Base-by-base conservation (phyloP, 2,329 filamentous ascomycete genomes). In the Penicillium sp. region DNA sequence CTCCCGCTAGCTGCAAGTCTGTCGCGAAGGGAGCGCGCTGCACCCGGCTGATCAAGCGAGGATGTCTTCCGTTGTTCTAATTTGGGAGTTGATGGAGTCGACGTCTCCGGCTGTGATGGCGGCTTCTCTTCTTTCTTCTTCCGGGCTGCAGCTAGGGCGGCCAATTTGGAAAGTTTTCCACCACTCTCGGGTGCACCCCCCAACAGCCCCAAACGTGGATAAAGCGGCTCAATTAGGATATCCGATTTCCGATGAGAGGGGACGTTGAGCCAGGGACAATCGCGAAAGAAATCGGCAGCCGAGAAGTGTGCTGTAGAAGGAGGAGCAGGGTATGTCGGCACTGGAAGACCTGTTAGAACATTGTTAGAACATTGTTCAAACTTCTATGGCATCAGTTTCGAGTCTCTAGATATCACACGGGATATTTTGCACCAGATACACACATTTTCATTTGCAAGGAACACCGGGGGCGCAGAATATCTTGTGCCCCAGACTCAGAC, bases 131-230 rank as follows among this genome's bases (percentile, higher is more conserved):
- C 87, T 73, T 92, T 96, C 75, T 90, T 92, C 72, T 92, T 92
- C 29, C 92, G 84, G 53, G 90, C 89, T 34, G 91, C 91, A 50
- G 93, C 92, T 41, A 99, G 79, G 47, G 91, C 91, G 66, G 96
- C 93, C 45, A 99, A 80, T 69, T 99, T 99, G 5, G 93, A 96
- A 74, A 90, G 82, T 69, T 92, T 94, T 3, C 84, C 82, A n/a
- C 78, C 69, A 13, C 77, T 76, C 47, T 84, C 82, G 2, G 85
- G 69, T 9, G 86, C 84, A 34, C 94, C 95, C 31, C 94, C 95
- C 2, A 96, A 75, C 0, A 99, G 79, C 2, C 91, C 88, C 19
- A 87, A 84, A 47, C 77, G 79, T 52, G 83, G 86, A 60, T 77
- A 77, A 36, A 82, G 57, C 73, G 81, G 84, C 40, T 87, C 80